Conservation (phyloP, 2,329 filamentous ascomycete genomes). For the Arthrinium puccinioides region DNA sequence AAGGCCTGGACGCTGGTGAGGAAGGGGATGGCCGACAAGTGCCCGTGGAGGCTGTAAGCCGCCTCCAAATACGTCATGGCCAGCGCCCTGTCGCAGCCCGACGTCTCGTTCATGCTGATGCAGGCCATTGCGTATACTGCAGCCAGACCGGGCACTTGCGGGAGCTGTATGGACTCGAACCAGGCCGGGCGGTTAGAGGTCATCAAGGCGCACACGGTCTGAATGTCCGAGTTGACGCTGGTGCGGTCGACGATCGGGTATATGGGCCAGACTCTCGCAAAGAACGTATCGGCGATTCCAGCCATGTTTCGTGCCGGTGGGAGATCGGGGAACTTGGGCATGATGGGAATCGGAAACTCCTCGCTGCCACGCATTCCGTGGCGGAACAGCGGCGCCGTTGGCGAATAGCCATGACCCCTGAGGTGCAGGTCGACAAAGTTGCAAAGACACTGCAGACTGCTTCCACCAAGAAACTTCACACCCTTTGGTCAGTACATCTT, state of each 20-base stretch:
- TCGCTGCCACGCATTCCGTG: conserved; percentile 16
- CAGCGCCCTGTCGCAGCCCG: conserved; percentile 5
- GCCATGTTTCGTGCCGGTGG: conserved; percentile 6
- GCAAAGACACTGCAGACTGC: conserved; percentile 15
- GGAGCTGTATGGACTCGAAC: neutral
- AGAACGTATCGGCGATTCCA: conserved; percentile 9
- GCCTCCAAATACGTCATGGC: conserved; percentile 9
- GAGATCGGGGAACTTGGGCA: conserved; percentile 6
- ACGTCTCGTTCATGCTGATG: conserved; percentile 12
- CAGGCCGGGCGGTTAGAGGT: neutral
- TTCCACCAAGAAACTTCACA: conserved; percentile 6
- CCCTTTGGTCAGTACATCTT: neutral
- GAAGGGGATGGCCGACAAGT: conserved; percentile 12
- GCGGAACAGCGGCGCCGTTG: conserved; percentile 11
- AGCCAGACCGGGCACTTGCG: conserved; percentile 5
- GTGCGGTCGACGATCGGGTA: conserved; percentile 12
- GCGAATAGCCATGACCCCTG: conserved; percentile 9
- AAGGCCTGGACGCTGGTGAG: conserved; percentile 13
- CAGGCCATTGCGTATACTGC: conserved; percentile 11
- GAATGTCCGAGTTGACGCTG: conserved; percentile 7
- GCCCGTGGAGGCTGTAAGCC: conserved; percentile 11
- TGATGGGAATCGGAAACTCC: conserved; percentile 12
- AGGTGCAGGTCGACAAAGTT: conserved; percentile 17
- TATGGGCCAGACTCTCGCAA: conserved; percentile 12
- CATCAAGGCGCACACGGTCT: no score